Evolutionary conservation across 1,284 basidiomycete species (phyloP), one percentile per base, ranked within the genome.

Genomic region (Psilocybe mexicana): DNA sequence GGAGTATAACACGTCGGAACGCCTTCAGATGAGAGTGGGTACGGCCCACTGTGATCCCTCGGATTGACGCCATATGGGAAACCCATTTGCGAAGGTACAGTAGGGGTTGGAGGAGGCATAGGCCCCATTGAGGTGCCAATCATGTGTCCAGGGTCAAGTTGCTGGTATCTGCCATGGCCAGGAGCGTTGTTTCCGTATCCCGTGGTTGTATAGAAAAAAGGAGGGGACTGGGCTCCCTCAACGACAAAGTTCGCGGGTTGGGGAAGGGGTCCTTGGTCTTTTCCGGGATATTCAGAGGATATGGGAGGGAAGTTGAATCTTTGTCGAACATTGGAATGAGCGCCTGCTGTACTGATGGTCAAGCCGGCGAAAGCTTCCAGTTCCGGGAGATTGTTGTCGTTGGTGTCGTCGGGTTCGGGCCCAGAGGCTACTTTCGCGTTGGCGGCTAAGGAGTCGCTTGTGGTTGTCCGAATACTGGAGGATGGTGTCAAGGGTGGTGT

Each of bases 401-500:
- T 33, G 30, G 30, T 33, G 8, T 8, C 30, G 30, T 4, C 57
- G 3, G 57, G 44, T 33, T 65, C 64, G 2, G 42, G 40, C 38
- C 65, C 65, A 50, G 28, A 58, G 33, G 24, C 44, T 25, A 50
- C n/a, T 23, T 61, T 65, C 24, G 58, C 61, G 23, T 51, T 49
- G 23, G 36, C 45, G 23, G 45, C 59, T 11, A 58, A 62, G 25
- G 69, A 70, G 23, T 72, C 70, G 55, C 72, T 76, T 26, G 73
- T 72, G 1, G 72, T 75, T 2, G 70, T 72, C 30, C 63, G 63
- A 44, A 73, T 70, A 49, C 72, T 74, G 10, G 72, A 83, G 2
- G 83, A 80, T 0, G 83, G 84, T 1, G 83, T 85, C 42, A 84
- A 74, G 7, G 83, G 84, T 35, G 83, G 83, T 0, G 84, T 85